Percentiles rank a stretch among this genome's conserved stretches.
Conservation (phyloP, 768 basidiomycete species). For the Mrakia frigida region DNA sequence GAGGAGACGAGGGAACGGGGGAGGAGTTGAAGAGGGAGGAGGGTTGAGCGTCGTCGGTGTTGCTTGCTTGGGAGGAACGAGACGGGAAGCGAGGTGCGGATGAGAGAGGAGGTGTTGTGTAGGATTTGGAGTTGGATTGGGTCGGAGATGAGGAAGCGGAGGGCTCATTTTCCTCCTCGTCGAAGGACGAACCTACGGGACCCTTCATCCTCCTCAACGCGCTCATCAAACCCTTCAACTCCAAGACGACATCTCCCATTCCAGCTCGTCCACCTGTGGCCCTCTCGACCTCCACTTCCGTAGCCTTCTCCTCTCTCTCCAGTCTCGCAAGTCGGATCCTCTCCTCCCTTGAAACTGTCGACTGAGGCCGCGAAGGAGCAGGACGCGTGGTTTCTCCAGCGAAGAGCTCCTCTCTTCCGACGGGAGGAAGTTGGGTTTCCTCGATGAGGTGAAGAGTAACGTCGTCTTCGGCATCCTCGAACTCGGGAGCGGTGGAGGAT, state of each 20-base stretch:
- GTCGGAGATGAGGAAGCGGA: no score
- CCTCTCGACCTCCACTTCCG: background rate
- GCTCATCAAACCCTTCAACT: constrained; percentile 32
- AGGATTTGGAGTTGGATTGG: background rate
- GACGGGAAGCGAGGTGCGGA: background rate
- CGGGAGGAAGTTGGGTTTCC: background rate
- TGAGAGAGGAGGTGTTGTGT: background rate
- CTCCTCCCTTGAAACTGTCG: constrained; percentile 15
- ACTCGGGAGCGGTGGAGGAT: background rate
- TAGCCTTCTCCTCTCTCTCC: constrained; percentile 14
- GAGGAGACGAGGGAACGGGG: background rate
- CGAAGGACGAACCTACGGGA: background rate
- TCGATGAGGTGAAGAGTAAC: constrained; percentile 23
- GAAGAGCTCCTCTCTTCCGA: constrained; percentile 28
- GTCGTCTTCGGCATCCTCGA: constrained; percentile 24
- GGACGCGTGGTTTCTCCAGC: constrained; percentile 3
- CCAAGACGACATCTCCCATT: constrained; percentile 29
- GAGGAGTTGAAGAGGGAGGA: no score
- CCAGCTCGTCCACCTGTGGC: background rate
- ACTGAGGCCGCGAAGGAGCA: background rate
- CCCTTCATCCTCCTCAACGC: constrained; percentile 22
- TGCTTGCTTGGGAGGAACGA: no score
- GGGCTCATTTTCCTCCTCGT: background rate
- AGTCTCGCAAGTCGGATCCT: constrained; percentile 21
- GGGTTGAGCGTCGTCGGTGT: no score